phyloP scores from a whole-genome alignment of 345 rosid species.

The Cardamine chenopodiifolia region DNA sequence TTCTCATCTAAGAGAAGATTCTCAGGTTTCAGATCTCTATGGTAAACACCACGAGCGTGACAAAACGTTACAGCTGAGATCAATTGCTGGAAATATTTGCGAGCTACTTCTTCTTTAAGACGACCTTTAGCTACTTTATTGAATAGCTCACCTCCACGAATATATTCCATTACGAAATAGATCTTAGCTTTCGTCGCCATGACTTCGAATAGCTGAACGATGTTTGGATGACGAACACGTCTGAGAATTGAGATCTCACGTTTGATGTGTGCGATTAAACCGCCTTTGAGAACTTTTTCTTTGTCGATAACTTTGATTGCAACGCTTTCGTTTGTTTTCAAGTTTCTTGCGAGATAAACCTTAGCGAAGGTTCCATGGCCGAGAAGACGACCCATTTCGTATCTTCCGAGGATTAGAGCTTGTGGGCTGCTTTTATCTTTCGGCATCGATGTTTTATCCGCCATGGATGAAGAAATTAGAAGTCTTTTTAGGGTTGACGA shows the following conservation, averaged over 20 bases:
- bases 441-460: conserved; percentile 25
- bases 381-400: conserved; percentile 70
- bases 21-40: conserved; percentile 87
- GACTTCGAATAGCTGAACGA: conserved; percentile 84
- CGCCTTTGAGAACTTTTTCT: conserved; percentile 61
- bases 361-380: conserved; percentile 95
- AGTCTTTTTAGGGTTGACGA: neutral
- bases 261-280: conserved; percentile 70
- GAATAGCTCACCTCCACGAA: conserved; percentile 82
- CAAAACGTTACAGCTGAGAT: conserved; percentile 79
- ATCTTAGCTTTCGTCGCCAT: conserved; percentile 90
- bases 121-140: conserved; percentile 75
- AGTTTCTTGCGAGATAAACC: conserved; percentile 74
- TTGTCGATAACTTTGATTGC: conserved; percentile 89
- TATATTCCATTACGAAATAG: conserved; percentile 87
- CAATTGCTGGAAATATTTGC: conserved; percentile 77
- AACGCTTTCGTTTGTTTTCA: conserved; percentile 52
- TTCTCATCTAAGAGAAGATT: conserved; percentile 72
- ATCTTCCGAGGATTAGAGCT: conserved; percentile 67
- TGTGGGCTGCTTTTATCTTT: conserved; percentile 42
- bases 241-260: conserved; percentile 88
- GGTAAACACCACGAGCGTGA: conserved; percentile 81
- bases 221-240: conserved; percentile 83
- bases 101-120: conserved; percentile 66
- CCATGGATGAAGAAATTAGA: conserved; percentile 10